Conservation (phyloP, 1,139 yeast genomes). For the Nadsonia starkeyi-henricii region DNA sequence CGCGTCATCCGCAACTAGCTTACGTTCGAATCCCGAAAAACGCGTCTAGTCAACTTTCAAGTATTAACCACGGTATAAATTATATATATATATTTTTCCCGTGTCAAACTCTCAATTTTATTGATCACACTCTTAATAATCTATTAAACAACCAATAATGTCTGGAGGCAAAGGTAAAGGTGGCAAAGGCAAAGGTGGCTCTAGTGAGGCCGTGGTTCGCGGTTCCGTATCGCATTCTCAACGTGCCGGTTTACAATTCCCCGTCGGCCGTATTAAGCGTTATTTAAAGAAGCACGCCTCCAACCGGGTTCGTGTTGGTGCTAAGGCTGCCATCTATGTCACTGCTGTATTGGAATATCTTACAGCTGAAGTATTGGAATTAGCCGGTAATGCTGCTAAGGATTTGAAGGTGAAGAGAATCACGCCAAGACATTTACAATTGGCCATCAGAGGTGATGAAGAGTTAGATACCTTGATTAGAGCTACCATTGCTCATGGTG, state of each 20-base stretch:
- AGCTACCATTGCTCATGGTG: constrained; percentile 98
- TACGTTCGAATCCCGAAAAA: too few relatives aligned
- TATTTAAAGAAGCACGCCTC: constrained; percentile 86
- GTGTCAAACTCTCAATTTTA: too few relatives aligned
- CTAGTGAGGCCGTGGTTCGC: constrained; percentile 55
- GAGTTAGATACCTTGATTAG: constrained; percentile 90
- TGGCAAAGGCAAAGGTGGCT: constrained; percentile 70
- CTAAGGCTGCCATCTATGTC: constrained; percentile 91
- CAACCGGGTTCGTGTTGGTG: constrained; percentile 90
- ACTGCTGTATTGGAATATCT: constrained; percentile 95
- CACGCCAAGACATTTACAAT: constrained; percentile 95
- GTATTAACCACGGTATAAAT: too few relatives aligned
- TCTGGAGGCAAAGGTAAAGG: constrained; percentile 92
- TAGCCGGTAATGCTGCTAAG: constrained; percentile 98
- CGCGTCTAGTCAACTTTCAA: too few relatives aligned
- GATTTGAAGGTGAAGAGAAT: constrained; percentile 97
- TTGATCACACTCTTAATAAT: too few relatives aligned
- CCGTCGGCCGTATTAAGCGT: constrained; percentile 97
- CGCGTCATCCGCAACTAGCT: too few relatives aligned
- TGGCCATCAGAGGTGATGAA: constrained; percentile 98
- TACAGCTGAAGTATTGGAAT: constrained; percentile 95
- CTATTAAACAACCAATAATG: too few relatives aligned
- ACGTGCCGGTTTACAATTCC: constrained; percentile 94
- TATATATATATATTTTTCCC: too few relatives aligned
- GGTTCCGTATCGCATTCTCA: constrained; percentile 81